Base-by-base conservation (phyloP, 1,139 yeast genomes). In the Pneumocystis sp. region DNA sequence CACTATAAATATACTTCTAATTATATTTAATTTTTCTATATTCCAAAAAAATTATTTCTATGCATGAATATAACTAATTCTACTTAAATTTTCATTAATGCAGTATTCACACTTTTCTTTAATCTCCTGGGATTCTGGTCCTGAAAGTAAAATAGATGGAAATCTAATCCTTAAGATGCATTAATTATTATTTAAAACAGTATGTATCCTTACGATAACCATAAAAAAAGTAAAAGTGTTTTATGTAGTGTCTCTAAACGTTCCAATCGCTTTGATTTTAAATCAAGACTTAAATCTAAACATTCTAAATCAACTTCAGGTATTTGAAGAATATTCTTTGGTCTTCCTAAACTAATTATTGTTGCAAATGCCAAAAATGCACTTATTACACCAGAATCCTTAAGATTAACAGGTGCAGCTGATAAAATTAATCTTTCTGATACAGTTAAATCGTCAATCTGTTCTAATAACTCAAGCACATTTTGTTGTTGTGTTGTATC, bases 161-260 rank as follows among this genome's bases (percentile, higher is more conserved):
- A 50, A 50, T 25, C 57, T 21, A 25, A 12, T 50, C 31, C 57
- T 50, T 50, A 12, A 25, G 8, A 50, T 29, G 17, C 17, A 25
- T 50, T 50, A 50, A 50, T 50, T n/a, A 25, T 10, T 31, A 25
- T 12, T 12, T 19, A 3, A 19, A 50, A 25, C 5, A 50, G 25
- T 50, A 44, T 25, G 5, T 25, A 50, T 50, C 6, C 57, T 50
- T 89, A 93, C 67, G 89, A 81, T 69, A 93, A 79, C 98, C 98
- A 93, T 74, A 89, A 77, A 73, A 83, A 91, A 17, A 89, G 76
- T 69, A 86, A 80, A 34, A 89, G 80, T 63, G 83, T 77, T 69
- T 84, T 82, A 76, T 93, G 96, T 69, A 87, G 77, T 29, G 81
- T 81, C 73, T 91, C 97, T 63, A 89, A 78, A 57, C 75, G 73